These are phyloP conservation scores for Colletotrichum brevisporum DNA, from an alignment of 2,329 filamentous ascomycete genomes.

Conservation along the genomic window DNA sequence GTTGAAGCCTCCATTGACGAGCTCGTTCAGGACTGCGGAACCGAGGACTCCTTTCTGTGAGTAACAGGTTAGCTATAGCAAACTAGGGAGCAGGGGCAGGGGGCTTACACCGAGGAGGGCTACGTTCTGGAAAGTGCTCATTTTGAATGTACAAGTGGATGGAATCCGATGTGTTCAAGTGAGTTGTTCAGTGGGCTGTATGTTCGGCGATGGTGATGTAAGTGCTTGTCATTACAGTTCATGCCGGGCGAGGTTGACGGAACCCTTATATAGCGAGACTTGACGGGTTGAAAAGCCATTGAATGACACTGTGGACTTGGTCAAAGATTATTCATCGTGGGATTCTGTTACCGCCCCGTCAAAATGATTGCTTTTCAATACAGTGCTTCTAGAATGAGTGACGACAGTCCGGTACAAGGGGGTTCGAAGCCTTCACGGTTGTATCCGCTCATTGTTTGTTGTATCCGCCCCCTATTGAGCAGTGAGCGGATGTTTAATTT, in stretches of 20 bases:
- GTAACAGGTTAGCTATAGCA: slow-evolving; percentile 28
- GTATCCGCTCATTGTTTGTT: background rate
- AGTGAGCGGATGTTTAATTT: background rate
- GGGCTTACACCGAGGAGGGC: slow-evolving; percentile 35
- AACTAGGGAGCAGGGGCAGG: too few relatives aligned
- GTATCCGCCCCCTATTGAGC: background rate
- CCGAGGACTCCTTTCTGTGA: slow-evolving; percentile 56
- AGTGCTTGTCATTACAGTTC: background rate
- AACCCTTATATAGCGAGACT: background rate
- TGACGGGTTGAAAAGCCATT: background rate
- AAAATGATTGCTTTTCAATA: background rate
- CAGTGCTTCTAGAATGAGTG: background rate
- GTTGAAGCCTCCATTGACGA: slow-evolving; percentile 59
- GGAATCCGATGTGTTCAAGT: background rate
- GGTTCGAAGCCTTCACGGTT: background rate
- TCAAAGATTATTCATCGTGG: background rate
- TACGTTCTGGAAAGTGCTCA: slow-evolving; percentile 30
- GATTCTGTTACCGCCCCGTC: background rate
- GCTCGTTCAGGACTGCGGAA: slow-evolving; percentile 52
- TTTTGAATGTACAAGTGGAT: background rate
- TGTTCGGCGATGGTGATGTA: background rate
- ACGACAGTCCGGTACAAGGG: background rate
- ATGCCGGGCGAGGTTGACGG: background rate
- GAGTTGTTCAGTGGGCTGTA: too few relatives aligned
- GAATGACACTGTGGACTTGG: background rate